A percentile compares a stretch with the other conserved stretches of the same genome.
Conservation (phyloP, 2,329 filamentous ascomycete genomes). For the Hypoxylon sp. region DNA sequence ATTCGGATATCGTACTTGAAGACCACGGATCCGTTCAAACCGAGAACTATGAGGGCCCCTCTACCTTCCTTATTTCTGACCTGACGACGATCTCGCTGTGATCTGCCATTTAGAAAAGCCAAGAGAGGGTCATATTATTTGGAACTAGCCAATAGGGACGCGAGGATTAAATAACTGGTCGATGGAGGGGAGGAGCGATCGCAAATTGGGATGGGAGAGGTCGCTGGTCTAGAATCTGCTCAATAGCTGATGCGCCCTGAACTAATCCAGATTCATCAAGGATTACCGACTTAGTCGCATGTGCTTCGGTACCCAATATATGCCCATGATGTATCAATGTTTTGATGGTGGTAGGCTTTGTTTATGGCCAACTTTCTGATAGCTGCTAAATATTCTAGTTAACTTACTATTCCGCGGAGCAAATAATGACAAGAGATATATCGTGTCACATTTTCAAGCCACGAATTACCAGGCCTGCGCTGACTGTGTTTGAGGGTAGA, state of each 20-base stretch:
- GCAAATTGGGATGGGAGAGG: not conserved
- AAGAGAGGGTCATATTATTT: not conserved
- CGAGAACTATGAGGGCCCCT: slow-evolving; percentile 9
- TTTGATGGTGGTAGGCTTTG: not conserved
- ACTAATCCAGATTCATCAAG: not conserved
- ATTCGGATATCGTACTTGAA: slow-evolving; percentile 9
- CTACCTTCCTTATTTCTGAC: slow-evolving; percentile 6
- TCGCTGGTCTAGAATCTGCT: not conserved
- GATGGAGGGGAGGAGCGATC: not conserved
- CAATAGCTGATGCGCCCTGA: not conserved
- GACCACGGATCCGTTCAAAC: slow-evolving; percentile 6
- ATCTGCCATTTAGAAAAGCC: not conserved
- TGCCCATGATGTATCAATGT: not conserved
- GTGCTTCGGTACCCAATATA: slow-evolving; percentile 10
- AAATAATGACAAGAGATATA: not conserved
- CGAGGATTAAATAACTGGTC: not conserved
- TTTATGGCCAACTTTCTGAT: not conserved
- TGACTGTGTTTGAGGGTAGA: not conserved
- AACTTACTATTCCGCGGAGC: slow-evolving; percentile 1
- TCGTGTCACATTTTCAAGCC: not conserved
- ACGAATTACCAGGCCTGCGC: not conserved
- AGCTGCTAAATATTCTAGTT: not conserved
- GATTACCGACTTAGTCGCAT: not conserved
- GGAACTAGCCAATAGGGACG: slow-evolving; percentile 7
- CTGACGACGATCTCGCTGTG: slow-evolving; percentile 14